phyloP scores from a whole-genome alignment of 2,329 filamentous ascomycete genomes.

The Botrytis sinoallii region DNA sequence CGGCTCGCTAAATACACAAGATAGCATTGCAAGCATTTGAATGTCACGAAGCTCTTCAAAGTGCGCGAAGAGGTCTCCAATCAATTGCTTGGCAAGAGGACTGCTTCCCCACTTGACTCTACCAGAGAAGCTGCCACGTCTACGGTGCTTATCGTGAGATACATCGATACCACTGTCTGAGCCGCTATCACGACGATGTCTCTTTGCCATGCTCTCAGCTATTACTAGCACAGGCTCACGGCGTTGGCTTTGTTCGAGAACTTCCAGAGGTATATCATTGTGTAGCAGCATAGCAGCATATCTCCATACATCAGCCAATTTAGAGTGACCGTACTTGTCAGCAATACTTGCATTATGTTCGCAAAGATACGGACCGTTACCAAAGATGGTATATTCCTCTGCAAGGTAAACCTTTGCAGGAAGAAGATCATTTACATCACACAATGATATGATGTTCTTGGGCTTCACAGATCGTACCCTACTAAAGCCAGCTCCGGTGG shows the following conservation, averaged over 20 bases:
- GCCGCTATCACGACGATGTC: conserved; percentile 39
- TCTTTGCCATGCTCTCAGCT: conserved; percentile 57
- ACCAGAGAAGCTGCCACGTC: conserved; percentile 45
- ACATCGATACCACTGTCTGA: conserved; percentile 49
- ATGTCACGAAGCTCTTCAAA: conserved; percentile 61
- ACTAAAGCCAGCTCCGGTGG: conserved; percentile 42
- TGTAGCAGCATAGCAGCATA: conserved; percentile 75
- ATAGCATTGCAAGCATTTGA: conserved; percentile 70
- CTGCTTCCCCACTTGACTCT: conserved; percentile 67
- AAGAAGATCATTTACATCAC: conserved; percentile 67
- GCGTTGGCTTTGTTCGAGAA: conserved; percentile 53
- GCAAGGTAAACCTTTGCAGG: conserved; percentile 78
- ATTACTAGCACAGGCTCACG: conserved; percentile 60
- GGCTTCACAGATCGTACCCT: conserved; percentile 39
- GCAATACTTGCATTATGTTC: conserved; percentile 79
- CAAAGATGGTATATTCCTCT: conserved; percentile 77
- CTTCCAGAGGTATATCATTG: conserved; percentile 69
- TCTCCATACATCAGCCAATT: conserved; percentile 80
- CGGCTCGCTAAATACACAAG: conserved; percentile 64
- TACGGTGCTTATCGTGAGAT: conserved; percentile 40
- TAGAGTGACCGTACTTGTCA: conserved; percentile 63
- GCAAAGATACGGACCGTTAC: conserved; percentile 77
- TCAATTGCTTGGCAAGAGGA: conserved; percentile 60
- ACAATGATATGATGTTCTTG: conserved; percentile 71
- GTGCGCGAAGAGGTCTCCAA: conserved; percentile 59